Evolutionary conservation across 768 basidiomycete species (phyloP).

Genomic region (Pleurotus giganteus): DNA sequence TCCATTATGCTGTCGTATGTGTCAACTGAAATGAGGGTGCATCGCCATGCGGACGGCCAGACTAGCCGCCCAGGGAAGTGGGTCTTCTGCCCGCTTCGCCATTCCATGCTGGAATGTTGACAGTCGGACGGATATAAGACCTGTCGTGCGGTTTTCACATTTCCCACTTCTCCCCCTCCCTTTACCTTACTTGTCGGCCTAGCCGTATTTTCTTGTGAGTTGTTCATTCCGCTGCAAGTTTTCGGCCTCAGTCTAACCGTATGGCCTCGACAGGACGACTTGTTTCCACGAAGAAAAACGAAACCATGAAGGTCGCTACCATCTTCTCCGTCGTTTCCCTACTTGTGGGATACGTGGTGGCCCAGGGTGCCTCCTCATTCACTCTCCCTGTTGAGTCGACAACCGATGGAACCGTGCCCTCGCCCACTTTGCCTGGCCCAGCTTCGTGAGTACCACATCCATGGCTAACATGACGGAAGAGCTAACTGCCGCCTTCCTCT

Average conservation of each 20-base stretch:
- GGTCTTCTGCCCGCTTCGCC: not conserved
- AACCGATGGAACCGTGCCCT: not conserved
- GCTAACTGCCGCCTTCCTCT: not conserved
- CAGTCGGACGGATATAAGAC: not conserved
- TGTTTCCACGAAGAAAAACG: not conserved
- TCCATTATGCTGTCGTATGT: not conserved
- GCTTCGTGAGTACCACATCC: not conserved
- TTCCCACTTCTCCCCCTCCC: not conserved
- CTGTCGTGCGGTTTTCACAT: not conserved
- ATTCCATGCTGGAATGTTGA: not conserved
- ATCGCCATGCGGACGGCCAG: not conserved
- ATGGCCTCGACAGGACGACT: too few species aligned
- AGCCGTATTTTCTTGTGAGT: not conserved
- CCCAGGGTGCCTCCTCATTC: constrained; percentile 3
- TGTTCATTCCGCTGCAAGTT: not conserved
- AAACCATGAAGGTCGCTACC: constrained; percentile 1
- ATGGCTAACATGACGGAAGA: not conserved
- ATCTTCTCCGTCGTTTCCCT: not conserved
- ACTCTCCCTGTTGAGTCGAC: constrained; percentile 4
- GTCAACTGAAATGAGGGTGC: too few species aligned
- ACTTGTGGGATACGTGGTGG: not conserved
- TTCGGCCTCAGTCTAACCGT: not conserved
- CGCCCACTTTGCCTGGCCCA: not conserved
- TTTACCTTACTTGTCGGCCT: not conserved
- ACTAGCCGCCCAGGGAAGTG: not conserved